Evolutionary conservation across 441 rosid genomes (phyloP).

Genomic region (Isatis lusitanica): DNA sequence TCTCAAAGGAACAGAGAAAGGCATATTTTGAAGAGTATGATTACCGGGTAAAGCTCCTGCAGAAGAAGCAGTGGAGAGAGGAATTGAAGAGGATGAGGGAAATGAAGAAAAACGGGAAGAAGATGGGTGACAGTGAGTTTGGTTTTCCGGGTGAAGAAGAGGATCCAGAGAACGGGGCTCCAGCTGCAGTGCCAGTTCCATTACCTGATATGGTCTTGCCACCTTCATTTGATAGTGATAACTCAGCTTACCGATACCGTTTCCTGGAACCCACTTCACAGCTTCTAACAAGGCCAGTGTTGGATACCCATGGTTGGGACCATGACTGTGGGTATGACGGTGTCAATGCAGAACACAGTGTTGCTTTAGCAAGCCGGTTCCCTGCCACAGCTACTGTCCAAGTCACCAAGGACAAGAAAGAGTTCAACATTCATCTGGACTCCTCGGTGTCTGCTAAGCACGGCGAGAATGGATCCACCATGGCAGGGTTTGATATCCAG

Average conservation of each 20-base stretch:
- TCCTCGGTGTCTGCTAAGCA: slow-evolving; percentile 72
- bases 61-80: slow-evolving; percentile 78
- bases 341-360: slow-evolving; percentile 53
- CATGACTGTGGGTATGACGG: slow-evolving; percentile 90
- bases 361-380: slow-evolving; percentile 54
- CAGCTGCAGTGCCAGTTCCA: slow-evolving; percentile 80
- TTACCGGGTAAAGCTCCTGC: slow-evolving; percentile 72
- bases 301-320: slow-evolving; percentile 89
- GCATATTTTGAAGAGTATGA: slow-evolving; percentile 81
- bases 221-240: no score
- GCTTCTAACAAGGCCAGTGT: slow-evolving; percentile 72
- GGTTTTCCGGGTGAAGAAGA: slow-evolving; percentile 51
- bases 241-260: slow-evolving; percentile 52
- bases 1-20: slow-evolving; percentile 61
- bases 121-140: slow-evolving; percentile 43
- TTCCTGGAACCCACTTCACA: slow-evolving; percentile 77
- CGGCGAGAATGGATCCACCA: slow-evolving; percentile 67
- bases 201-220: neutral
- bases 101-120: slow-evolving; percentile 55
- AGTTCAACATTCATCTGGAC: slow-evolving; percentile 72
- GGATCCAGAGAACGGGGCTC: slow-evolving; percentile 60
- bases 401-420: slow-evolving; percentile 79
- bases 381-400: slow-evolving; percentile 66
- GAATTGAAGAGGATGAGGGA: slow-evolving; percentile 39
- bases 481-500: slow-evolving; percentile 87